Evolutionary conservation across 2,329 filamentous ascomycete genomes (phyloP).

Genomic region (Aspergillus puulaauensis): DNA sequence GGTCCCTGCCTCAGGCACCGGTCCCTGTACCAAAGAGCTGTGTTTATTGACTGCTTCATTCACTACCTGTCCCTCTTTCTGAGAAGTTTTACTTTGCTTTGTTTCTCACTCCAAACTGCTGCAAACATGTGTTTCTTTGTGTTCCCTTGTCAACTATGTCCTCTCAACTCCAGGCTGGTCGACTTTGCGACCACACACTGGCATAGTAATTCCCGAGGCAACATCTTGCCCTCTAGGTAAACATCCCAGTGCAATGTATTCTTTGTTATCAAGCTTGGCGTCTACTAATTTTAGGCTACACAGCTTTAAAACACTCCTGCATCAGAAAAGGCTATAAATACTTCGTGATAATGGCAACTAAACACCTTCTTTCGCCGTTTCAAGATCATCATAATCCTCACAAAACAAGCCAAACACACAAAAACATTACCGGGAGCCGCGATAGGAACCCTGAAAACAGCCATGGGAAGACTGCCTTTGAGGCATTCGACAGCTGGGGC

Average conservation of each 20-base stretch:
- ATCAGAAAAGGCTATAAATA: background rate
- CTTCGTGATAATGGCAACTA: background rate
- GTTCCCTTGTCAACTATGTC: too few species aligned
- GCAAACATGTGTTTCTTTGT: background rate
- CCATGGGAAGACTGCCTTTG: background rate
- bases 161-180: background rate
- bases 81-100: background rate
- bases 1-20: conserved; percentile 3
- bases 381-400: background rate
- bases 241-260: background rate
- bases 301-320: background rate
- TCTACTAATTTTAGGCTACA: background rate
- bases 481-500: background rate
- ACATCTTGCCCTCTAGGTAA: background rate
- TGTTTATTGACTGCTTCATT: background rate
- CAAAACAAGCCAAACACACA: background rate
- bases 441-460: background rate
- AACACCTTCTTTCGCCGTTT: background rate
- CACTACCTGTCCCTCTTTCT: background rate
- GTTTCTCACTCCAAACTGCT: background rate
- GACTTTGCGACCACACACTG: background rate
- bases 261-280: background rate
- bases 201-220: background rate
- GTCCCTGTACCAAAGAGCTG: background rate
- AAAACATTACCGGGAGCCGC: background rate